Conservation (phyloP, 73 alveolate genomes). For the Halteria grandinella region DNA sequence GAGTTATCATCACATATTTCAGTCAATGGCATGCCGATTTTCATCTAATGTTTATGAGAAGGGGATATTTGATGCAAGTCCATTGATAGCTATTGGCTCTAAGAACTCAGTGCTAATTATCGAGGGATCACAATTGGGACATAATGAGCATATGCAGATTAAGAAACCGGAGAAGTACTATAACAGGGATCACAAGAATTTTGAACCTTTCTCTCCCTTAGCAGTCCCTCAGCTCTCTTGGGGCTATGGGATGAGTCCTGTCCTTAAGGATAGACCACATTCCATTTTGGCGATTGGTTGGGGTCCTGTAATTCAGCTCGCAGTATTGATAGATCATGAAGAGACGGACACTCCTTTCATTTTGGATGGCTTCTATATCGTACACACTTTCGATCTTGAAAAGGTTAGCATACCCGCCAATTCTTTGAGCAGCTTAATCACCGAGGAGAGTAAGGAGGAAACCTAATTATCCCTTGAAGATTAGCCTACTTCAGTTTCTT, state of each 20-base stretch:
- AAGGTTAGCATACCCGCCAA: too few relatives aligned
- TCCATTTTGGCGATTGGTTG: conserved; percentile 57
- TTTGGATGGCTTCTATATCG: conserved; percentile 35
- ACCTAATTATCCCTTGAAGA: too few relatives aligned
- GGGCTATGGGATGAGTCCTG: conserved; percentile 60
- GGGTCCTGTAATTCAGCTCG: conserved; percentile 55
- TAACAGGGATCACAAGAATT: not conserved
- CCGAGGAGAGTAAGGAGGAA: too few relatives aligned
- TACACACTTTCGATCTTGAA: too few relatives aligned
- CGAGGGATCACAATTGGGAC: not conserved
- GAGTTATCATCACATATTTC: not conserved
- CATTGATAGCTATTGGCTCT: conserved; percentile 27
- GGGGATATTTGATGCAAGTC: not conserved
- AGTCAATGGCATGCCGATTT: not conserved
- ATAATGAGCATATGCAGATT: not conserved
- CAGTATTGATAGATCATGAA: conserved; percentile 27
- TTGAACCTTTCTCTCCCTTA: not conserved
- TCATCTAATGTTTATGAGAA: not conserved
- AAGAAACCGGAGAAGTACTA: not conserved
- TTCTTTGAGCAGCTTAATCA: too few relatives aligned
- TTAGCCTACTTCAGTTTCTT: too few relatives aligned
- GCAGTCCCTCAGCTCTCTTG: conserved; percentile 44
- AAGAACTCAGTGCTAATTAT: conserved; percentile 3
- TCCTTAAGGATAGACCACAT: conserved; percentile 34
- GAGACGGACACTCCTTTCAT: conserved; percentile 27